Base-by-base conservation (phyloP, 306 rosid genomes). In the Adenanthera pavonina region DNA sequence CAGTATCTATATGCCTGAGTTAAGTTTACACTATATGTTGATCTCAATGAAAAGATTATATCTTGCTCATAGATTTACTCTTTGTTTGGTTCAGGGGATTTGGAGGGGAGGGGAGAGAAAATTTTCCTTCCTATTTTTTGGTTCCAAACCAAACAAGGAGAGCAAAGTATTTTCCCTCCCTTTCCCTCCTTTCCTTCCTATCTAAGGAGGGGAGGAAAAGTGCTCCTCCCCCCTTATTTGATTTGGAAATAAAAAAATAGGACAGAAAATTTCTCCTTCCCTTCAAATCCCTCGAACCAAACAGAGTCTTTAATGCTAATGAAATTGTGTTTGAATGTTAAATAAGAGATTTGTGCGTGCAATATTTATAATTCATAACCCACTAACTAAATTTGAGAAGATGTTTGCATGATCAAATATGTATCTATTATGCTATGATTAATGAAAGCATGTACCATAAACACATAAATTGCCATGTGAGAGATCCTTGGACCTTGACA, bases 1-100 rank as follows among this genome's bases (percentile, higher is more conserved):
- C 44, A 64, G 69, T 74, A 62, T 72, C 46, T 72, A 20, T 34
- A 43, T 51, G 7, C 36, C 53, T 20, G 47, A 38, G 61, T 71
- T 72, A 70, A 43, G 77, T 56, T 56, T 25, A 53, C 75, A 3
- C 9, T 0, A 10, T 41, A 17, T 20, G 30, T 19, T 69, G 56
- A 11, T 20, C 19, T 19, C 44, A 19, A 8, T 69, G 38, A 44
- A 8, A 69, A 11, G 0, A 19, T 44, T 68, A 41, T 40, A n/a
- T 4, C 3, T 41, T 69, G 1, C 8, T 69, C 30, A 40, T 41
- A 20, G 62, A 41, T 72, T 8, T 52, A 68, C 30, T 25, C 30
- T 25, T 25, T 25, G 30, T 25, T 25, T 25, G 30, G 30, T 25
- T 25, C 30, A 25, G 1, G 30, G 30, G 30, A 25, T 25, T 25